Conservation (phyloP, 2,329 filamentous ascomycete species). For the Fusarium xyrophilum region DNA sequence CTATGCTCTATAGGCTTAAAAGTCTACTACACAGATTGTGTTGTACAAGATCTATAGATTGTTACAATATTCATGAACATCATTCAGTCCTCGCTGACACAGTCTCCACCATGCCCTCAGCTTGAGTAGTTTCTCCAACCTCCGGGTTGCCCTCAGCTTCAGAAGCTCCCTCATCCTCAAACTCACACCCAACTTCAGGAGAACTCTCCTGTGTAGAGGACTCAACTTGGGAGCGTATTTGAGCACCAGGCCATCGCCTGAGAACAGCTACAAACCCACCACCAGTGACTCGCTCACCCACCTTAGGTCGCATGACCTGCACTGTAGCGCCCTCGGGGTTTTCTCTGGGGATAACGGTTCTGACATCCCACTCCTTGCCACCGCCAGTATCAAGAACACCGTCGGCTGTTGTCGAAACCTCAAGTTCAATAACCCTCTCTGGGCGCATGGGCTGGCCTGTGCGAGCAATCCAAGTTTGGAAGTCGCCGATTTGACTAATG, state of each 20-base stretch:
- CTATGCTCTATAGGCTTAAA: neutral
- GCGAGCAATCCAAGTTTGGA: conserved; percentile 56
- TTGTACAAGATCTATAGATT: neutral
- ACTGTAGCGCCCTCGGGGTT: conserved; percentile 39
- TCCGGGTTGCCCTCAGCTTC: neutral
- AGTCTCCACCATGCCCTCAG: neutral
- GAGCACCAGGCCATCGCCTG: conserved; percentile 43
- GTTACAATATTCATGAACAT: neutral
- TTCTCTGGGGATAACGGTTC: conserved; percentile 51
- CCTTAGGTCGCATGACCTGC: conserved; percentile 52
- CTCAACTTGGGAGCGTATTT: conserved; percentile 9
- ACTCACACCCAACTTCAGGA: neutral
- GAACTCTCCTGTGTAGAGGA: conserved; percentile 3
- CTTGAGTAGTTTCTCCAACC: neutral
- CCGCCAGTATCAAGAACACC: conserved; percentile 56
- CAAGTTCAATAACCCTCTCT: conserved; percentile 67
- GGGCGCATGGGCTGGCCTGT: conserved; percentile 61
- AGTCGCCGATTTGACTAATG: conserved; percentile 77
- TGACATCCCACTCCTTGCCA: conserved; percentile 70
- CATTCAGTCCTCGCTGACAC: neutral
- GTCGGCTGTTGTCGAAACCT: conserved; percentile 48
- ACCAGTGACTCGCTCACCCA: conserved; percentile 50
- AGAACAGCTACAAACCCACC: conserved; percentile 52
- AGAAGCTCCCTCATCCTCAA: neutral
- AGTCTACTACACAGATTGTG: conserved; percentile 3